Evolutionary conservation across 2,329 filamentous ascomycete species (phyloP).

Genomic region (Hypocreales sp.): DNA sequence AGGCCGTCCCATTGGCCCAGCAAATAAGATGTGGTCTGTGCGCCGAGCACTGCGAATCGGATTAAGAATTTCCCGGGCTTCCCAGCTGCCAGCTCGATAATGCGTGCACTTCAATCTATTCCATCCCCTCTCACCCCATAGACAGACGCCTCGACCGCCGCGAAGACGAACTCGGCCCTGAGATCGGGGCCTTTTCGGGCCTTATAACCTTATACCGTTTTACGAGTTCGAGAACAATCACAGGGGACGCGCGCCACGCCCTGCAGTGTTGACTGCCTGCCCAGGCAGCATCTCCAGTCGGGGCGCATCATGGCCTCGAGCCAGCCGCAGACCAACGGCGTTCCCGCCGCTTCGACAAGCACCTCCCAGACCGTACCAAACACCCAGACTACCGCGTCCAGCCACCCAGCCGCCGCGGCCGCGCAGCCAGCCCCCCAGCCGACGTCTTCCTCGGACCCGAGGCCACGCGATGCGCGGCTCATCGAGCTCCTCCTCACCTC

Average conservation of each 20-base stretch:
- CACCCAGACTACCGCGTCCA: conserved; percentile 17
- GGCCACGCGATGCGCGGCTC: conserved; percentile 64
- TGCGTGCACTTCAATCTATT: too few relatives aligned
- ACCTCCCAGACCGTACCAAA: conserved; percentile 19
- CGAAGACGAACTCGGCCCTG: too few relatives aligned
- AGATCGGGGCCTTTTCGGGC: too few relatives aligned
- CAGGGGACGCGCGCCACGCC: too few relatives aligned
- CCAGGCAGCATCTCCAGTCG: too few relatives aligned
- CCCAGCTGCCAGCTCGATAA: too few relatives aligned
- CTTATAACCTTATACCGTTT: too few relatives aligned
- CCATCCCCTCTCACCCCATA: too few relatives aligned
- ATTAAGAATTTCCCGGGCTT: too few relatives aligned
- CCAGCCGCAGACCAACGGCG: conserved; percentile 38
- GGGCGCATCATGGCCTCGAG: conserved; percentile 19
- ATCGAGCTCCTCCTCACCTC: conserved; percentile 68
- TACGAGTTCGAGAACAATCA: too few relatives aligned
- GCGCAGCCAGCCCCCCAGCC: conserved; percentile 11
- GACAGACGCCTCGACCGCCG: too few relatives aligned
- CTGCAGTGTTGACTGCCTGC: too few relatives aligned
- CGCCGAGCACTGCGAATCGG: background rate
- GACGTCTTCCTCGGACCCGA: conserved; percentile 27
- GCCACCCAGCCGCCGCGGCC: conserved; percentile 10
- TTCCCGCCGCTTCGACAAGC: conserved; percentile 23
- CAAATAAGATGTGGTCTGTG: background rate
- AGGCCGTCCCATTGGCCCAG: background rate